Conservation (phyloP, 805 yeast species). For the Saccharomycopsis lassenensis region DNA sequence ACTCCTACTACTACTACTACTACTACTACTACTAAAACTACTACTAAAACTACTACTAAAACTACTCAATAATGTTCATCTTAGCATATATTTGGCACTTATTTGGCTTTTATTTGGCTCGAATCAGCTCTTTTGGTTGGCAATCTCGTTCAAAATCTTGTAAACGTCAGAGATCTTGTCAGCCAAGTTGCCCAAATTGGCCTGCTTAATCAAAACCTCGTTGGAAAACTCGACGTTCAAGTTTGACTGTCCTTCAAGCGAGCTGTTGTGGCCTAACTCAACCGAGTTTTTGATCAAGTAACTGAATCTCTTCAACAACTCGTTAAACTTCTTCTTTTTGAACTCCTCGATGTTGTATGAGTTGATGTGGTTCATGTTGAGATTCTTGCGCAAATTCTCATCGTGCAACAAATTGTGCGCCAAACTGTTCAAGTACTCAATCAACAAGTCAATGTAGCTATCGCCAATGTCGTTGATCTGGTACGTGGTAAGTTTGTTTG, state of each 20-base stretch:
- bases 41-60: too few species aligned
- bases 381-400: slow-evolving; percentile 10
- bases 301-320: slow-evolving; percentile 10
- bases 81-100: too few species aligned
- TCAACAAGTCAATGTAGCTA: slow-evolving; percentile 9
- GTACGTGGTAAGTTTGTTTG: background rate
- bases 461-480: slow-evolving; percentile 1
- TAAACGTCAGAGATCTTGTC: slow-evolving; percentile 28
- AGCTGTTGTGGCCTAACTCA: background rate
- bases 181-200: slow-evolving; percentile 25
- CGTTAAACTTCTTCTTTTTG: slow-evolving; percentile 11
- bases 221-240: slow-evolving; percentile 28
- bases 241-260: slow-evolving; percentile 1
- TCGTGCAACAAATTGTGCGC: slow-evolving; percentile 5
- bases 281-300: slow-evolving; percentile 26
- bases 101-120: too few species aligned
- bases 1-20: too few species aligned
- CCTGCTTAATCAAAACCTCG: slow-evolving; percentile 28
- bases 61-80: too few species aligned
- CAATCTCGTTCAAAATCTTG: slow-evolving; percentile 28
- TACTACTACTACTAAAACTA: too few species aligned
- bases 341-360: slow-evolving; percentile 16
- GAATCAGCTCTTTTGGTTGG: slow-evolving; percentile 13
- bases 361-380: slow-evolving; percentile 13
- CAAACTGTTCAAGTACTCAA: slow-evolving; percentile 10